A percentile compares a stretch with the other conserved stretches of the same genome.
Conservation (phyloP, 495 filamentous ascomycete species). For the Aspergillus cavernicola region DNA sequence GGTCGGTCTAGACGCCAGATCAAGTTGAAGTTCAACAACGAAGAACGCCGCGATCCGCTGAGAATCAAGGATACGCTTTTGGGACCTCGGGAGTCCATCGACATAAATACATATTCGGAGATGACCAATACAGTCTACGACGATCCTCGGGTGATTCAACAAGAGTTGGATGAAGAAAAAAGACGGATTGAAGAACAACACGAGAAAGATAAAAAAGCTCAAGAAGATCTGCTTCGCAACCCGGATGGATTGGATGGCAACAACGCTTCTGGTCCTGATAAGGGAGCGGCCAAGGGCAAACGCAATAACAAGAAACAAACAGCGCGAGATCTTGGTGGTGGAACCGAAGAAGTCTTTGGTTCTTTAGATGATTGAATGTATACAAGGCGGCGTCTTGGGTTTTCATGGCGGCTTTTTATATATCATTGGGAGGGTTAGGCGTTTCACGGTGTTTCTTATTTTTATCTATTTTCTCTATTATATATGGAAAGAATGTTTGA, state of each 20-base stretch:
- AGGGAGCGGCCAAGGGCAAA: constrained; percentile 32
- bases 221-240: constrained; percentile 49
- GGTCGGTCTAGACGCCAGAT: constrained; percentile 71
- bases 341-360: constrained; percentile 41
- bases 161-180: constrained; percentile 70
- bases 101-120: constrained; percentile 63
- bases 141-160: constrained; percentile 52
- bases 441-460: constrained; percentile 6
- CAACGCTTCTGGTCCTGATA: constrained; percentile 33
- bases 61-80: constrained; percentile 67
- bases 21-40: constrained; percentile 89
- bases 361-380: constrained; percentile 36
- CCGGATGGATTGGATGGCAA: constrained; percentile 36
- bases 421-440: not conserved
- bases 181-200: constrained; percentile 62
- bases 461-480: too few species aligned
- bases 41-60: constrained; percentile 72
- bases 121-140: constrained; percentile 55
- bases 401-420: constrained; percentile 2
- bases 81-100: constrained; percentile 54
- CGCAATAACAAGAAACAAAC: constrained; percentile 35
- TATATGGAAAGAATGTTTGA: too few species aligned
- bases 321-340: constrained; percentile 30
- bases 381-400: constrained; percentile 1
- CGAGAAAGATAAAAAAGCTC: constrained; percentile 53